Evolutionary conservation across 495 filamentous ascomycete genomes (phyloP), one percentile per base, ranked within the genome.

Genomic region (Hypoxylon perforatum): DNA sequence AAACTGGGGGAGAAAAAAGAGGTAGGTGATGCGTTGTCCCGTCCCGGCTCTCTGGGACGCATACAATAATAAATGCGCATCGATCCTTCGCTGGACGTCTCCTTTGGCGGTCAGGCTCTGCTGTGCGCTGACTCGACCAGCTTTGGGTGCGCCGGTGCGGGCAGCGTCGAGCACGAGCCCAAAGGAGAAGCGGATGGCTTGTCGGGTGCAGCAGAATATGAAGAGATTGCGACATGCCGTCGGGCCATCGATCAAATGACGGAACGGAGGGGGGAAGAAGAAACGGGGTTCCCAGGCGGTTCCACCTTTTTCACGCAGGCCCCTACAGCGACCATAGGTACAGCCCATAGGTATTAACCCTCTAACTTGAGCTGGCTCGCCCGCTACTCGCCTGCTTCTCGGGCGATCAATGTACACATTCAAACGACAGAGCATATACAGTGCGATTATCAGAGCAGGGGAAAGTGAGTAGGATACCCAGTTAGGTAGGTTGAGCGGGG

Each of bases 161-260:
- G 14, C 38, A 61, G 39, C 41, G 66, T 39, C 61, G 51, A 52
- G 57, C 51, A 64, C 35, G 47, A 64, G 51, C 66, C 61, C 11
- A 69, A 65, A 61, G 33, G 61, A 61, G 61, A 69, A 69, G 61
- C 66, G 66, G 66, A 61, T 69, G 55, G 60, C 60, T 63, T 35
- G 56, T 53, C 41, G 30, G 56, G 14, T 57, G 56, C 56, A 57
- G 46, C 23, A 50, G n/a, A 38, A 42, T 53, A 61, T 39, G 15
- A 64, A 61, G 56, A 69, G 57, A 69, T 69, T 69, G 57, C 61
- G 57, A 69, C 66, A 65, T 65, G 61, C 61, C 66, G 61, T 65
- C 66, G 57, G 66, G 46, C 47, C 41, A 53, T 64, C 30, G 56
- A 61, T 53, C 66, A 69, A 61, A 61, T 64, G 50, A 69, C 65